Evolutionary conservation across 2,329 filamentous ascomycete genomes (phyloP).

Genomic region (Sporothrix schenckii): DNA sequence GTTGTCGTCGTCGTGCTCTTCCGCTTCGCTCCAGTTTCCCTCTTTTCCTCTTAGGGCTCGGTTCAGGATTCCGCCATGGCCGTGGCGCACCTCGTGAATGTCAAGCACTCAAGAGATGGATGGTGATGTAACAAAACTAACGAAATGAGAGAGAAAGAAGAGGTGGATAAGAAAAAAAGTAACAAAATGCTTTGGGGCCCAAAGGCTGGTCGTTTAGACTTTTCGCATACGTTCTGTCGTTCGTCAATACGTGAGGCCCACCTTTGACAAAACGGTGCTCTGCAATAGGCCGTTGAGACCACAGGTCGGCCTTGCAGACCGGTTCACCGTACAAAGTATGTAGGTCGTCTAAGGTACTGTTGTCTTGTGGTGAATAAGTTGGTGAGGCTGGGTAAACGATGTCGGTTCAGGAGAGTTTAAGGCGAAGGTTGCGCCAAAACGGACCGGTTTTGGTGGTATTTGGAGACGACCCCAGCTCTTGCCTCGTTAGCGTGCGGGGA

Average conservation of each 20-base stretch:
- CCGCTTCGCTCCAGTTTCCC: background rate
- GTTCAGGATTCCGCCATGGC: slow-evolving; percentile 7
- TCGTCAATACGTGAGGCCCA: slow-evolving; percentile 17
- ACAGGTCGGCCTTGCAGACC: background rate
- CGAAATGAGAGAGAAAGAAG: background rate
- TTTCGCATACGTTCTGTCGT: background rate
- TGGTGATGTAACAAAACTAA: background rate
- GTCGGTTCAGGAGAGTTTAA: background rate
- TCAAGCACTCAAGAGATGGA: background rate
- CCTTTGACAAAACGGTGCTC: slow-evolving; percentile 5
- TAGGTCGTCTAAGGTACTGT: too few relatives aligned
- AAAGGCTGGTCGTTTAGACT: background rate
- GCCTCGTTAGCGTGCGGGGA: slow-evolving; percentile 26
- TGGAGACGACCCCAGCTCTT: slow-evolving; percentile 22
- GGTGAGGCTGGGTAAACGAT: background rate
- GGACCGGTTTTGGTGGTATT: background rate
- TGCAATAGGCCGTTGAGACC: slow-evolving; percentile 2
- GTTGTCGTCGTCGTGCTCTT: background rate
- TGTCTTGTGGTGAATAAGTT: background rate
- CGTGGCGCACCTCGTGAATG: background rate
- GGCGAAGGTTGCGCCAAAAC: slow-evolving; percentile 8
- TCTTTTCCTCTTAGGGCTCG: background rate
- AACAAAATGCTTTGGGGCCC: slow-evolving; percentile 7
- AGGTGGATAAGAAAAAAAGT: background rate
- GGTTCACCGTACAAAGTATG: too few relatives aligned